Percentiles rank a stretch among this genome's conserved stretches.
These are phyloP conservation scores for Hyaloscypha hepaticicola DNA, from an alignment of 495 filamentous ascomycete species.

Conservation along the genomic window DNA sequence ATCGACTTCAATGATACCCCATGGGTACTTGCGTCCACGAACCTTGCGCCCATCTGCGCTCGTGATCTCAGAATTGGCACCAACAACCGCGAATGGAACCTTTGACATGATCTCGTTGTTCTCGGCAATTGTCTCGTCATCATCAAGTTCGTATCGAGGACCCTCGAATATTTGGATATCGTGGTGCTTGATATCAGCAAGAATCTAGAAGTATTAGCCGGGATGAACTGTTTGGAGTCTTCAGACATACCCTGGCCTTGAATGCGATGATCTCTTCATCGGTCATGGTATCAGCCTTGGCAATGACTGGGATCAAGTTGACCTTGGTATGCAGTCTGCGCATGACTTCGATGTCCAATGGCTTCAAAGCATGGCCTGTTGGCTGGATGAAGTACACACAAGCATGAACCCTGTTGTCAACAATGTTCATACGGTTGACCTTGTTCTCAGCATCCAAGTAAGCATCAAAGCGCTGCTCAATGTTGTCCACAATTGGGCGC, in stretches of 20 bases:
- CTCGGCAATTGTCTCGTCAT: slow-evolving; percentile 98
- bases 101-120: slow-evolving; percentile 99
- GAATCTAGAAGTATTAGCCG: slow-evolving; percentile 60
- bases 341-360: slow-evolving; percentile 98
- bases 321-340: slow-evolving; percentile 98
- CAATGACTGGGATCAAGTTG: slow-evolving; percentile 98
- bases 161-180: slow-evolving; percentile 98
- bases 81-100: slow-evolving; percentile 96
- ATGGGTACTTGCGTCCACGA: slow-evolving; percentile 94
- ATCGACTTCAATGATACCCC: slow-evolving; percentile 98
- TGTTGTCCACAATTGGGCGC: slow-evolving; percentile 98
- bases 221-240: background rate
- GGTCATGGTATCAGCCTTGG: slow-evolving; percentile 96
- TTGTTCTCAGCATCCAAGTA: slow-evolving; percentile 99
- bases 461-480: slow-evolving; percentile 96
- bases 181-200: slow-evolving; percentile 95
- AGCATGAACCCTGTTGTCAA: slow-evolving; percentile 97
- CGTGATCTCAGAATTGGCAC: slow-evolving; percentile 89
- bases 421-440: slow-evolving; percentile 99
- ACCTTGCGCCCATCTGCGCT: slow-evolving; percentile 92
- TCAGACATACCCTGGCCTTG: slow-evolving; percentile 82
- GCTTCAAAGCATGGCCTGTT: slow-evolving; percentile 98
- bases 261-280: slow-evolving; percentile 93
- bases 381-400: slow-evolving; percentile 99
- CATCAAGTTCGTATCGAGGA: slow-evolving; percentile 95